Evolutionary conservation across 2,329 filamentous ascomycete species (phyloP).

Genomic region (Verticillium dahliae): DNA sequence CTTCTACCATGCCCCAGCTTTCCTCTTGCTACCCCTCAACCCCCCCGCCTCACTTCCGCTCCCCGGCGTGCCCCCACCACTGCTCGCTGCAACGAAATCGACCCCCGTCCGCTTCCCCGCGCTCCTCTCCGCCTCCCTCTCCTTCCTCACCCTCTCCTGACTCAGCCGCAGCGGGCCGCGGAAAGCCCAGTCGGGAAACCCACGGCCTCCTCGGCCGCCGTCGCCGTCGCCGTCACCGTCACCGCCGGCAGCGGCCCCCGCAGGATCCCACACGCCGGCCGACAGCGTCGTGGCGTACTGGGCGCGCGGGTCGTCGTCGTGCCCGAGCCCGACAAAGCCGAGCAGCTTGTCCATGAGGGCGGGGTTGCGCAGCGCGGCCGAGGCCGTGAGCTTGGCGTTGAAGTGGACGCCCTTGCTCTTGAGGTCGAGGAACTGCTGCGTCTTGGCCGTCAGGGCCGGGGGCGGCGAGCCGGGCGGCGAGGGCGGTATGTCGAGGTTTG

Average conservation of each 20-base stretch:
- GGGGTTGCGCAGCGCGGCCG: conserved; percentile 64
- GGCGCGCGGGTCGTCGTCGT: conserved; percentile 37
- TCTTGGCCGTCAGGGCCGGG: conserved; percentile 53
- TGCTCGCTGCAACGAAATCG: conserved; percentile 39
- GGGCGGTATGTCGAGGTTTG: conserved; percentile 67
- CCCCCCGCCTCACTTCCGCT: conserved; percentile 15
- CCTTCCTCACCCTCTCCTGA: conserved; percentile 37
- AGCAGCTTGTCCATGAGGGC: conserved; percentile 66
- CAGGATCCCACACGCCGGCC: conserved; percentile 50
- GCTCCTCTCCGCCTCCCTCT: conserved; percentile 35
- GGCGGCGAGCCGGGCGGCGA: conserved; percentile 61
- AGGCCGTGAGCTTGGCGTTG: conserved; percentile 65
- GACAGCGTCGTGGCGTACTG: conserved; percentile 62
- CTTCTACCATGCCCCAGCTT: conserved; percentile 16
- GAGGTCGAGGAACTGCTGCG: conserved; percentile 67
- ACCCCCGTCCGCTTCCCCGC: conserved; percentile 34
- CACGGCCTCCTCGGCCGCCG: neutral
- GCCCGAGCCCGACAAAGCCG: conserved; percentile 50
- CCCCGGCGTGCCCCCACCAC: conserved; percentile 9
- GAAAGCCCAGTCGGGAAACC: conserved; percentile 51
- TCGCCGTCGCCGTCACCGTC: too few species aligned
- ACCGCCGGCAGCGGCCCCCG: conserved; percentile 12
- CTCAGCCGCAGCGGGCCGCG: conserved; percentile 41
- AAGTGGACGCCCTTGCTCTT: conserved; percentile 74
- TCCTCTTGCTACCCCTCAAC: conserved; percentile 23